Percentiles rank a stretch among this genome's conserved stretches.
phyloP scores from a whole-genome alignment of 2,329 filamentous ascomycete species.

The Fusarium keratoplasticum region DNA sequence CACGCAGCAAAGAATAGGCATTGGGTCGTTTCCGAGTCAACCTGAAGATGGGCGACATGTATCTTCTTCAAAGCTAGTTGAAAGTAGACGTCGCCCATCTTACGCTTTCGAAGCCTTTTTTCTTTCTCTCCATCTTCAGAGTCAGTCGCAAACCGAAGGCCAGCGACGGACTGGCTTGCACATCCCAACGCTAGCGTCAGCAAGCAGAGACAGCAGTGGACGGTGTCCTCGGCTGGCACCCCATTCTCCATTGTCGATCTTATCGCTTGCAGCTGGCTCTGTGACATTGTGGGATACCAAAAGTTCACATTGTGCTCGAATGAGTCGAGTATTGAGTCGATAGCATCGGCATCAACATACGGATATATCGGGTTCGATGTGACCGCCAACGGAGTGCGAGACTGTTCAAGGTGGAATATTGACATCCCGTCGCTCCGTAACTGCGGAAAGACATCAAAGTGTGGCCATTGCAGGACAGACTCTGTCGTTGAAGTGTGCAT shows the following conservation, averaged over 20 bases:
- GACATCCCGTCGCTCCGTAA: constrained; percentile 57
- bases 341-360: constrained; percentile 55
- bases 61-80: constrained; percentile 59
- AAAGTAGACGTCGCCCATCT: constrained; percentile 58
- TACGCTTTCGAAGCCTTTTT: constrained; percentile 46
- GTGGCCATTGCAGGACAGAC: constrained; percentile 63
- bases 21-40: constrained; percentile 59
- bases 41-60: constrained; percentile 58
- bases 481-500: constrained; percentile 64
- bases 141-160: constrained; percentile 34
- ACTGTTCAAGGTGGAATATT: constrained; percentile 61
- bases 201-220: constrained; percentile 56
- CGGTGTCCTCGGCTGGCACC: constrained; percentile 51
- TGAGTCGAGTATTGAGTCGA: constrained; percentile 54
- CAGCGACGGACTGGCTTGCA: constrained; percentile 54
- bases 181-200: constrained; percentile 62
- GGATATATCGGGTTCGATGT: constrained; percentile 54
- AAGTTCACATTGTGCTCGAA: constrained; percentile 63
- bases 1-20: constrained; percentile 64
- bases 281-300: constrained; percentile 64
- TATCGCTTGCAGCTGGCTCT: constrained; percentile 50
- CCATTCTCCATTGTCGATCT: constrained; percentile 49
- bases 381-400: constrained; percentile 51
- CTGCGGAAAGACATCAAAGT: constrained; percentile 58
- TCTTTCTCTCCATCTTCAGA: constrained; percentile 45